phyloP scores from a whole-genome alignment of 2,329 filamentous ascomycete genomes.

The Phyllosticta citribraziliensis region DNA sequence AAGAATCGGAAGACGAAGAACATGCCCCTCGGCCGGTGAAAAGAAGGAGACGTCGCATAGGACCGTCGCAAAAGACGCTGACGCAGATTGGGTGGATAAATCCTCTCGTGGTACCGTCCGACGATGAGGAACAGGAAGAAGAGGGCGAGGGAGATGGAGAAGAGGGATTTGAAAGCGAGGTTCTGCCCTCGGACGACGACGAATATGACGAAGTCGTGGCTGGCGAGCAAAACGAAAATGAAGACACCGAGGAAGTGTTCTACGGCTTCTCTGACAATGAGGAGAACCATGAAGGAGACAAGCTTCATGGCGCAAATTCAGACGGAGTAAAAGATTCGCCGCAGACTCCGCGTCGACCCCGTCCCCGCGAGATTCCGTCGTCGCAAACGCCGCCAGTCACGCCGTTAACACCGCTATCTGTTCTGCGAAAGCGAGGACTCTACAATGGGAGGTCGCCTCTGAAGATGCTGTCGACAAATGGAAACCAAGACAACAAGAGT shows the following conservation, averaged over 20 bases:
- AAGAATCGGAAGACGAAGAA: neutral
- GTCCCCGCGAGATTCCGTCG: conserved; percentile 2
- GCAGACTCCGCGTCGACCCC: conserved; percentile 1
- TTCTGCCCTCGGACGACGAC: neutral
- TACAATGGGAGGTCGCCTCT: neutral
- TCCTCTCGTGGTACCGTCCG: neutral
- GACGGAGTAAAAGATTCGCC: neutral
- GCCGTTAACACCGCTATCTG: neutral
- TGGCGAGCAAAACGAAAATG: neutral
- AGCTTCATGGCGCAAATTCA: neutral
- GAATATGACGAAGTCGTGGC: neutral
- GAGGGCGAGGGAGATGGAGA: neutral
- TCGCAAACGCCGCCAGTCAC: conserved; percentile 5
- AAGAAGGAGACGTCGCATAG: neutral
- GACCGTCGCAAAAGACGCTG: conserved; percentile 4
- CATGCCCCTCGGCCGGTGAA: neutral
- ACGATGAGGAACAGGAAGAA: conserved; percentile 1
- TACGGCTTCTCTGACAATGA: conserved; percentile 3
- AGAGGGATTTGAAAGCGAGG: neutral
- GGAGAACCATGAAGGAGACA: neutral
- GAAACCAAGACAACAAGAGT: neutral
- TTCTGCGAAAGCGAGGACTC: neutral
- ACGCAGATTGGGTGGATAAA: conserved; percentile 8
- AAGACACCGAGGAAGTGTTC: neutral
- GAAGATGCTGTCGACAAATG: neutral